Evolutionary conservation across 2,329 filamentous ascomycete species (phyloP), one percentile per base, ranked within the genome.

Genomic region (Aspergillus hortae): DNA sequence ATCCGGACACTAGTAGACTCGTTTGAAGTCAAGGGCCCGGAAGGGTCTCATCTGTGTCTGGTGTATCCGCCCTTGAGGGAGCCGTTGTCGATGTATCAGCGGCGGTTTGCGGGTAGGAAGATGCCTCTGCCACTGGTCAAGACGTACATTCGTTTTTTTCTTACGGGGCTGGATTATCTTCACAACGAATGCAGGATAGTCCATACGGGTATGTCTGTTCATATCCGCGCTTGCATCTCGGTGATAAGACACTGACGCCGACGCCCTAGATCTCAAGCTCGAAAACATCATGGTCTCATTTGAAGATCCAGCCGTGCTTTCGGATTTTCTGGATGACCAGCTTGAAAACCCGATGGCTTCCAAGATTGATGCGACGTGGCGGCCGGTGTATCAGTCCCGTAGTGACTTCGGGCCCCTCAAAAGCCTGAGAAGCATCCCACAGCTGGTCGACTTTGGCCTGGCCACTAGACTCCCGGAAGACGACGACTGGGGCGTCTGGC

Each of bases 91-190:
- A 59, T 68, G 36, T 71, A 68, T 56, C 63, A 67, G 57, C 52
- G 55, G 48, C 17, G 17, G 17, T 17, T 17, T 17, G 17, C 17
- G 17, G 17, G 17, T 17, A 17, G 17, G 17, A 17, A 59, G 41
- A 64, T 74, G 49, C 69, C 63, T 54, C 59, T 67, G 23, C 60
- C 63, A 9, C 60, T 71, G 4, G 57, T 71, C 21, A 74, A 72
- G 56, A 61, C 61, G 46, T 63, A 71, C 45, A 57, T 76, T 48
- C 64, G 63, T 46, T 61, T 64, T 49, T 64, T 77, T 49, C 68
- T 77, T 32, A 61, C 65, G 23, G 69, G 69, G 14, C 69, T 77
- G 35, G 67, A 77, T 48, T 76, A 75, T 59, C 68, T 77, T 4
- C 73, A 77, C 51, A 63, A 66, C 30, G 62, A 71, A 49, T 75